A percentile compares a stretch with the other conserved stretches of the same genome.
Evolutionary conservation across 805 yeast genomes (phyloP).

Genomic region (Metschnikowia reukaufii): DNA sequence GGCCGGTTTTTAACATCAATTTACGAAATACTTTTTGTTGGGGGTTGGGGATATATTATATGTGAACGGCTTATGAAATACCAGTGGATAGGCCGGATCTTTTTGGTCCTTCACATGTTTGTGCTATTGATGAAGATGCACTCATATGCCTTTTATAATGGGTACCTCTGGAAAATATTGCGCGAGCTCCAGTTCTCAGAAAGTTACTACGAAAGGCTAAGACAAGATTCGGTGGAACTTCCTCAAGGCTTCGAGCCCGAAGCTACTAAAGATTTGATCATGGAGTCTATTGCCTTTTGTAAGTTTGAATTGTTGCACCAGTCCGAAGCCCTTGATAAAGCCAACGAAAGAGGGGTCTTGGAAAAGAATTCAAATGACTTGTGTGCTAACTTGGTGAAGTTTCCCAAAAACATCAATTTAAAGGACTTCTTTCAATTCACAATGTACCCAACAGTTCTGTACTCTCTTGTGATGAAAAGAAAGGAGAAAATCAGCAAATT

Average conservation of each 20-base stretch:
- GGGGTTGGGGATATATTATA: slow-evolving; percentile 56
- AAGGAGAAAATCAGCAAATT: slow-evolving; percentile 65
- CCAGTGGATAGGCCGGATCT: slow-evolving; percentile 92
- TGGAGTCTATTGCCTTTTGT: slow-evolving; percentile 64
- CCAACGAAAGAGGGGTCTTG: slow-evolving; percentile 15
- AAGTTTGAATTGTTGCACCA: slow-evolving; percentile 67
- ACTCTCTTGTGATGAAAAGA: slow-evolving; percentile 80
- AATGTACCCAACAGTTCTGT: slow-evolving; percentile 87
- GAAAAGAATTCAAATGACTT: slow-evolving; percentile 14
- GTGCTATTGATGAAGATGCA: slow-evolving; percentile 95
- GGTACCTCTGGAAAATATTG: slow-evolving; percentile 72
- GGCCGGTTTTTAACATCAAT: slow-evolving; percentile 66
- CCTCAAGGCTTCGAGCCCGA: slow-evolving; percentile 32
- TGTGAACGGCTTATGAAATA: slow-evolving; percentile 46
- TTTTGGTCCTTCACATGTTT: slow-evolving; percentile 76
- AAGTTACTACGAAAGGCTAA: slow-evolving; percentile 28
- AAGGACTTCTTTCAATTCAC: slow-evolving; percentile 71
- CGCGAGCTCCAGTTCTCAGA: slow-evolving; percentile 55
- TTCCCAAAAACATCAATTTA: slow-evolving; percentile 72
- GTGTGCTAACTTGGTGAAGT: slow-evolving; percentile 31
- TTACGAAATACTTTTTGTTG: slow-evolving; percentile 54
- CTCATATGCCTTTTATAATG: slow-evolving; percentile 89
- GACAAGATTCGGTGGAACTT: slow-evolving; percentile 29
- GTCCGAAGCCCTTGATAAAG: slow-evolving; percentile 29
- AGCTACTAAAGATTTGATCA: slow-evolving; percentile 12